phyloP scores from a whole-genome alignment of 257 asterid species.

The Gynochthodes officinalis region DNA sequence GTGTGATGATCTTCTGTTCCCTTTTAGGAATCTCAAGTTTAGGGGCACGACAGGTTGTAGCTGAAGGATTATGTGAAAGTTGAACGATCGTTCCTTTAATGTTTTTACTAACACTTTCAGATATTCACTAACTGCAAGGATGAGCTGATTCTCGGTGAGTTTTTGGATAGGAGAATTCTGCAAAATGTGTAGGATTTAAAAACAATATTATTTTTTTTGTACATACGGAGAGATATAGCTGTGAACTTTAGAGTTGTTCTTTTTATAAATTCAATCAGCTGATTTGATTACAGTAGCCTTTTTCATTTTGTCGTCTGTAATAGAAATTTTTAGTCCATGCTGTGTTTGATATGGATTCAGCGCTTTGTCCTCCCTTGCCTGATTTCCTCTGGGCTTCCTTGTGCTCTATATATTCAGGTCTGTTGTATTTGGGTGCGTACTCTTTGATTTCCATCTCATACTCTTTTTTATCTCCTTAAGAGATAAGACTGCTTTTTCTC shows the following conservation, averaged over 20 bases:
- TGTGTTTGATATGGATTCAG: too few relatives aligned
- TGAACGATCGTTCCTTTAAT: background rate
- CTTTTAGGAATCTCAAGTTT: background rate
- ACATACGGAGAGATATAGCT: background rate
- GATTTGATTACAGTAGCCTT: too few relatives aligned
- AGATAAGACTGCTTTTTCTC: too few relatives aligned
- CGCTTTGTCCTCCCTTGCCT: too few relatives aligned
- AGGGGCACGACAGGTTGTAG: background rate
- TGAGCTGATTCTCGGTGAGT: conserved; percentile 26
- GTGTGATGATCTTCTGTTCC: conserved; percentile 1
- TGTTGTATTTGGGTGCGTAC: too few relatives aligned
- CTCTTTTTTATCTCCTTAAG: too few relatives aligned
- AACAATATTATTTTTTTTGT: conserved; percentile 13
- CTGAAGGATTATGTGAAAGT: background rate
- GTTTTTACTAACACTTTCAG: background rate
- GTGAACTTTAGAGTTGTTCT: background rate
- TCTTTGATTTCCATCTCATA: too few relatives aligned
- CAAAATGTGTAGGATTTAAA: background rate
- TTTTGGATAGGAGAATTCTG: conserved; percentile 25
- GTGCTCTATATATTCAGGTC: too few relatives aligned
- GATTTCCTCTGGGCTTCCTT: too few relatives aligned
- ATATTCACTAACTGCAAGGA: background rate
- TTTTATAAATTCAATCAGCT: background rate
- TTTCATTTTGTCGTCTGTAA: too few relatives aligned
- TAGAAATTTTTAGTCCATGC: too few relatives aligned